These are phyloP conservation scores for Aspergillus glaucus DNA, from an alignment of 2,329 filamentous ascomycete species.

Conservation along the genomic window DNA sequence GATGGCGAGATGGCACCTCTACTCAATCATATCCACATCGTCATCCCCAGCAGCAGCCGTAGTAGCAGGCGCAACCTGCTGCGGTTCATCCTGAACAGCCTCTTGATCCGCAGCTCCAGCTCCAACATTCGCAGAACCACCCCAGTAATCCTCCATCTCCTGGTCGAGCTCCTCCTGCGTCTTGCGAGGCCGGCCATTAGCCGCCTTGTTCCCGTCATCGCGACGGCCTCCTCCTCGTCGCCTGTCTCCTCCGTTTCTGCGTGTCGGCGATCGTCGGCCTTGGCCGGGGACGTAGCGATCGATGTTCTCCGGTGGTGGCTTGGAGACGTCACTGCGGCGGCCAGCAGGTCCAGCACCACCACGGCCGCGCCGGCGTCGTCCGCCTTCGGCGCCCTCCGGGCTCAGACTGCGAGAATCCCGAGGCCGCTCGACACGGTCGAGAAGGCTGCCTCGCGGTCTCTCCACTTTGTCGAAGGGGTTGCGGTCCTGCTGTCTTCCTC, in stretches of 20 bases:
- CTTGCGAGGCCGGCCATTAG: constrained; percentile 62
- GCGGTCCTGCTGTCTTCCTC: constrained; percentile 25
- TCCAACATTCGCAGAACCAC: constrained; percentile 34
- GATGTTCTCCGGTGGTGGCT: constrained; percentile 60
- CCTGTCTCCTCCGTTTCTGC: constrained; percentile 46
- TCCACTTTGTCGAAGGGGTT: constrained; percentile 48
- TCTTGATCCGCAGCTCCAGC: constrained; percentile 35
- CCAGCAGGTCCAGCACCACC: constrained; percentile 46
- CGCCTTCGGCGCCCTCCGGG: constrained; percentile 35
- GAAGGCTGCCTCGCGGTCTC: constrained; percentile 56
- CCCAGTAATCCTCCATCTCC: constrained; percentile 96
- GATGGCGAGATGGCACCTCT: neutral
- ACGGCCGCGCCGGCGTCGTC: constrained; percentile 30
- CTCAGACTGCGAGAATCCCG: constrained; percentile 37
- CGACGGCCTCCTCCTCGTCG: constrained; percentile 37
- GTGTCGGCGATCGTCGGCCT: constrained; percentile 36
- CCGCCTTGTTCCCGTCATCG: constrained; percentile 37
- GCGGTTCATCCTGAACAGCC: constrained; percentile 14
- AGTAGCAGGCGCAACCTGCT: constrained; percentile 23
- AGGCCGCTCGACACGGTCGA: constrained; percentile 52
- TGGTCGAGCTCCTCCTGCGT: constrained; percentile 87
- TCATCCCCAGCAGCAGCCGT: constrained; percentile 39
- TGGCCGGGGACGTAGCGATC: constrained; percentile 72
- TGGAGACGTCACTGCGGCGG: constrained; percentile 47
- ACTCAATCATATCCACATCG: constrained; percentile 69